Conservation (phyloP, 192 early-diverging fungal species). For the Coemansia sp. region DNA sequence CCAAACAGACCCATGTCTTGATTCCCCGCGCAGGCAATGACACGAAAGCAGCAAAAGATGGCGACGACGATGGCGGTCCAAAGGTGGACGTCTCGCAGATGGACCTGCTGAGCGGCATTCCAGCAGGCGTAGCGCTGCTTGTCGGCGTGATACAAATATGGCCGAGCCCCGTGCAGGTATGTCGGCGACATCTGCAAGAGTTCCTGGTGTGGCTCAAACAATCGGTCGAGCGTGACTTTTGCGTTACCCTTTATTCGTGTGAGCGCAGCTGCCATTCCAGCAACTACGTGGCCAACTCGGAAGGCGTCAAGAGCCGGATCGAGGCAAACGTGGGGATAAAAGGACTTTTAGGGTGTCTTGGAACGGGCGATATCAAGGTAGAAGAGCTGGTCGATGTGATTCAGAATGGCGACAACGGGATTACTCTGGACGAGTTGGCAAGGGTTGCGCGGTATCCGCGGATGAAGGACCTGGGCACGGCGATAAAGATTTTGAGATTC, state of each 20-base stretch:
- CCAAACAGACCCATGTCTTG: neutral
- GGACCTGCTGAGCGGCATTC: conserved; percentile 30
- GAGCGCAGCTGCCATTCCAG: conserved; percentile 12
- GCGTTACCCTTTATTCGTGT: conserved; percentile 24
- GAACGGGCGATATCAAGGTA: conserved; percentile 1
- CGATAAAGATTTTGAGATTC: conserved; percentile 10
- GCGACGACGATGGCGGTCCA: neutral
- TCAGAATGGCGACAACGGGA: conserved; percentile 7
- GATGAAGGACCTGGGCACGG: conserved; percentile 8
- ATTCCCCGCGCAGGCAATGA: too few species aligned
- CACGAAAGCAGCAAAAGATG: neutral
- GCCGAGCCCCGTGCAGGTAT: conserved; percentile 17
- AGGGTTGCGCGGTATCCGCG: conserved; percentile 17
- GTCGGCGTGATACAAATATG: conserved; percentile 23
- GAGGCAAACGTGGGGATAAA: conserved; percentile 15
- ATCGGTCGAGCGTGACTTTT: conserved; percentile 25
- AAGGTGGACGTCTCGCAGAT: conserved; percentile 19
- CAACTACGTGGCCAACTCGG: conserved; percentile 14
- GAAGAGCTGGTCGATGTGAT: conserved; percentile 23
- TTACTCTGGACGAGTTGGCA: conserved; percentile 20
- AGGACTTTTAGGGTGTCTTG: conserved; percentile 8
- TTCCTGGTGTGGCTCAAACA: conserved; percentile 25
- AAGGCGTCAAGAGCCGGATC: conserved; percentile 16
- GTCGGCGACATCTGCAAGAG: conserved; percentile 3
- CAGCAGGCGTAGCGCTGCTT: conserved; percentile 5